These are phyloP conservation scores for Poterioochromonas sp. DNA, from an alignment of 352 stramenopile species.

Conservation along the genomic window DNA sequence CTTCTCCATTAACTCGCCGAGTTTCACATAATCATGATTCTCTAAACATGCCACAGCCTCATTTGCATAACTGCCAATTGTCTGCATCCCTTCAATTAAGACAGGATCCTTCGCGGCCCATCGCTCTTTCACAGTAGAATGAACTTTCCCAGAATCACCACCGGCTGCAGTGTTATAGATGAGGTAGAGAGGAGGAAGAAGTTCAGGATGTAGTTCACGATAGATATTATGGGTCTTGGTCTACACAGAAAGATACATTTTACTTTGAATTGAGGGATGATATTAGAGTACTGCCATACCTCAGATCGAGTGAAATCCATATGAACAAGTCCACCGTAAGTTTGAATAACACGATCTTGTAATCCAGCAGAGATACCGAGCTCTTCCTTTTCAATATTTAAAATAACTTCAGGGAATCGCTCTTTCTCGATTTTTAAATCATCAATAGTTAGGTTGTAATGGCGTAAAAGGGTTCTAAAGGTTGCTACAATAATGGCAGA, in stretches of 20 bases:
- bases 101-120: slow-evolving; percentile 41
- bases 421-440: neutral
- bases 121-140: slow-evolving; percentile 48
- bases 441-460: slow-evolving; percentile 40
- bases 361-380: slow-evolving; percentile 51
- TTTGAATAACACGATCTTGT: slow-evolving; percentile 50
- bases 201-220: slow-evolving; percentile 16
- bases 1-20: slow-evolving; percentile 40
- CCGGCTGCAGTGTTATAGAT: slow-evolving; percentile 27
- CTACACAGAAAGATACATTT: too few species aligned
- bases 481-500: slow-evolving; percentile 49
- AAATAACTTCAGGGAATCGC: slow-evolving; percentile 43
- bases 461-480: slow-evolving; percentile 43
- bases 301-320: slow-evolving; percentile 49
- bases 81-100: slow-evolving; percentile 31
- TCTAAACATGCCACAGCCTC: slow-evolving; percentile 35
- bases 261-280: too few species aligned
- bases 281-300: too few species aligned
- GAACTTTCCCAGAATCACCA: slow-evolving; percentile 47
- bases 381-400: slow-evolving; percentile 50
- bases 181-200: slow-evolving; percentile 21
- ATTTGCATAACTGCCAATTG: slow-evolving; percentile 34
- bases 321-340: slow-evolving; percentile 47
- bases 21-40: slow-evolving; percentile 9
- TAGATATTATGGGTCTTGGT: too few species aligned